phyloP scores from a whole-genome alignment of 23 red algal genomes.

The Gracilaria caudata region DNA sequence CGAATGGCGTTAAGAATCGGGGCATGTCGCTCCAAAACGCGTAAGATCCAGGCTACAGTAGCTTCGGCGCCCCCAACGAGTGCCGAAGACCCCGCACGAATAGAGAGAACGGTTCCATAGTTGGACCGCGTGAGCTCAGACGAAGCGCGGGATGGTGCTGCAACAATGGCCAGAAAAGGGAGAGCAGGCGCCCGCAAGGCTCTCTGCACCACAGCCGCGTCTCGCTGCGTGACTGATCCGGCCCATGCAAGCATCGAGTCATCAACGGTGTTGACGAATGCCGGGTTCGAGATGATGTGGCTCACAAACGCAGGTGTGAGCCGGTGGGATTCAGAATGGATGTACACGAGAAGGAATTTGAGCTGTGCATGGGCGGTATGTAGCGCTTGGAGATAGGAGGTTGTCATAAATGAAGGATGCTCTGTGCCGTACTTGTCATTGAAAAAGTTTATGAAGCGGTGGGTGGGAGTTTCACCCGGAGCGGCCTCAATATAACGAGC shows the following conservation, averaged over 20 bases:
- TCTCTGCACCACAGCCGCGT: constrained; percentile 57
- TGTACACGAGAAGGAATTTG: constrained; percentile 90
- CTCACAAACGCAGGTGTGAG: constrained; percentile 72
- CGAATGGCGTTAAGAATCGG: constrained; percentile 46
- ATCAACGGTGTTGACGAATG: constrained; percentile 69
- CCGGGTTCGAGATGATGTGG: constrained; percentile 54
- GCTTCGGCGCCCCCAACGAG: constrained; percentile 39
- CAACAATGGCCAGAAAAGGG: constrained; percentile 88
- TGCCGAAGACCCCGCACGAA: constrained; percentile 34
- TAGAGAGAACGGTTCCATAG: constrained; percentile 52
- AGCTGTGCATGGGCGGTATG: constrained; percentile 43
- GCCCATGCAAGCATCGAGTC: constrained; percentile 86
- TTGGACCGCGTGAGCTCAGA: constrained; percentile 36
- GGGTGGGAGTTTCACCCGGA: constrained; percentile 47
- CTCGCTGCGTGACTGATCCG: constrained; percentile 59
- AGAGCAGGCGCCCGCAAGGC: constrained; percentile 66
- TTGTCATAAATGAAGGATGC: constrained; percentile 45
- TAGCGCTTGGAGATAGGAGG: constrained; percentile 47
- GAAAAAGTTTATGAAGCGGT: constrained; percentile 60
- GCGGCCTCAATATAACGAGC: constrained; percentile 51
- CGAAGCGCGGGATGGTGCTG: constrained; percentile 25
- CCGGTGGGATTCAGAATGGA: constrained; percentile 85
- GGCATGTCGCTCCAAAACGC: constrained; percentile 68
- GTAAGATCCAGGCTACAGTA: constrained; percentile 63
- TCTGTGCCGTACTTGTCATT: constrained; percentile 40